phyloP scores from a whole-genome alignment of 306 rosid genomes.

The Castanea sativa region DNA sequence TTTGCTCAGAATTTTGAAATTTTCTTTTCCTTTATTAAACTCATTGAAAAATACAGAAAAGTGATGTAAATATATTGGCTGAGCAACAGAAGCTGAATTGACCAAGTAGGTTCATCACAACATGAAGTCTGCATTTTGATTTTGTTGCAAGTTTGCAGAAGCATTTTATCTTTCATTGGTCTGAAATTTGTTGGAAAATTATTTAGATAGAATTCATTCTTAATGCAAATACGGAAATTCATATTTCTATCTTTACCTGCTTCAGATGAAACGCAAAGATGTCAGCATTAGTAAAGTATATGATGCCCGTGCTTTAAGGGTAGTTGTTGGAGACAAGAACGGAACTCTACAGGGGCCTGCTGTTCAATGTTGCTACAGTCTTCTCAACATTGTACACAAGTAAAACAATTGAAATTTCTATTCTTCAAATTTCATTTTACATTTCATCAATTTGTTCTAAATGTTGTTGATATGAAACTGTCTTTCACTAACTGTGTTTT shows the following conservation, averaged over 20 bases:
- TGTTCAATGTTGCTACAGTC: conserved; percentile 87
- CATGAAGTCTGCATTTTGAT: neutral
- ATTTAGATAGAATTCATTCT: neutral
- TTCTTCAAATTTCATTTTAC: conserved; percentile 10
- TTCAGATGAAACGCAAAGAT: conserved; percentile 92
- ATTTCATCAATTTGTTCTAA: neutral
- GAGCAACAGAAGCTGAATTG: neutral
- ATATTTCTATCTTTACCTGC: conserved; percentile 16
- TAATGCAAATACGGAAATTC: neutral
- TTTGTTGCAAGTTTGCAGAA: neutral
- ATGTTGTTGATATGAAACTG: conserved; percentile 8
- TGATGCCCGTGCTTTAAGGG: conserved; percentile 96
- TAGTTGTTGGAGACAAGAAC: conserved; percentile 93
- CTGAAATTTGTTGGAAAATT: neutral
- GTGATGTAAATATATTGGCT: neutral
- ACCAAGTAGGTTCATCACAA: neutral
- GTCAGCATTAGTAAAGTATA: conserved; percentile 69
- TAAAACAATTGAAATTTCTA: conserved; percentile 22
- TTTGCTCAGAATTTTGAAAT: neutral
- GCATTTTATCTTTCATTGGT: neutral
- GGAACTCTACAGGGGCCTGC: conserved; percentile 95
- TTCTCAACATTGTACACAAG: conserved; percentile 93
- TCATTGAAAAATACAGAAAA: neutral
- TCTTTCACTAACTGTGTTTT: neutral
- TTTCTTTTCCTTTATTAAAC: neutral